A percentile compares a stretch with the other conserved stretches of the same genome.
phyloP scores from a whole-genome alignment of 1,284 basidiomycete species.

The Leccinum insigne region DNA sequence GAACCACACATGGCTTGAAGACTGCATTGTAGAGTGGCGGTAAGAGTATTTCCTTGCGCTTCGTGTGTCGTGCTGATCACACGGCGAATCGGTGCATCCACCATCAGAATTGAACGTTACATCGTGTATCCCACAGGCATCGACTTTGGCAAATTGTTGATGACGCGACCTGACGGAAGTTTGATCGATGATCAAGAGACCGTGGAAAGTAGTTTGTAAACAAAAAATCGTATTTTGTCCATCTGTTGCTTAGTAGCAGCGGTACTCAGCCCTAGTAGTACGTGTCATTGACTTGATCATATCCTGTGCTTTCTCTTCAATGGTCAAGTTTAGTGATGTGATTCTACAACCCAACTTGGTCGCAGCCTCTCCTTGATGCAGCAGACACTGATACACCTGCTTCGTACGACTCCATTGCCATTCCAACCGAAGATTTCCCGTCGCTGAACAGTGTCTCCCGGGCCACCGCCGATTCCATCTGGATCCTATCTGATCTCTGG shows the following conservation, averaged over 20 bases:
- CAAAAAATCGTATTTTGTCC: neutral
- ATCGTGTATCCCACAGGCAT: conserved; percentile 64
- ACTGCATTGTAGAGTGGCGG: conserved; percentile 82
- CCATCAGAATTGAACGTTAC: conserved; percentile 62
- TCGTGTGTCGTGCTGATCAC: neutral
- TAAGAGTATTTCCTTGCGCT: conserved; percentile 3
- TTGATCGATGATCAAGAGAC: neutral
- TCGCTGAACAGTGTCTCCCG: conserved; percentile 35
- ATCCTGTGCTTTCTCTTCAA: neutral
- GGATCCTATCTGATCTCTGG: conserved; percentile 77
- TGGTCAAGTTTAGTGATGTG: too few relatives aligned
- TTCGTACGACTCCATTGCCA: conserved; percentile 8
- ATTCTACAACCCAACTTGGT: neutral
- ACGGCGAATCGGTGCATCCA: conserved; percentile 40
- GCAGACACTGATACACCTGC: neutral
- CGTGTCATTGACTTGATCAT: too few relatives aligned
- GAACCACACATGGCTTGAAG: conserved; percentile 90
- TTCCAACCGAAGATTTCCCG: neutral
- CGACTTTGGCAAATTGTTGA: conserved; percentile 64
- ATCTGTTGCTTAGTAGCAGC: too few relatives aligned
- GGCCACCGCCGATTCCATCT: conserved; percentile 56
- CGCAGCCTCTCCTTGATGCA: neutral
- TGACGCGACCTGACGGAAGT: conserved; percentile 42
- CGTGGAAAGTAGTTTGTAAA: neutral
- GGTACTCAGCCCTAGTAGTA: too few relatives aligned